A percentile compares a stretch with the other conserved stretches of the same genome.
Evolutionary conservation across 176 grass and related monocot species (phyloP).

Genomic region (Rhynchospora tenuis): DNA sequence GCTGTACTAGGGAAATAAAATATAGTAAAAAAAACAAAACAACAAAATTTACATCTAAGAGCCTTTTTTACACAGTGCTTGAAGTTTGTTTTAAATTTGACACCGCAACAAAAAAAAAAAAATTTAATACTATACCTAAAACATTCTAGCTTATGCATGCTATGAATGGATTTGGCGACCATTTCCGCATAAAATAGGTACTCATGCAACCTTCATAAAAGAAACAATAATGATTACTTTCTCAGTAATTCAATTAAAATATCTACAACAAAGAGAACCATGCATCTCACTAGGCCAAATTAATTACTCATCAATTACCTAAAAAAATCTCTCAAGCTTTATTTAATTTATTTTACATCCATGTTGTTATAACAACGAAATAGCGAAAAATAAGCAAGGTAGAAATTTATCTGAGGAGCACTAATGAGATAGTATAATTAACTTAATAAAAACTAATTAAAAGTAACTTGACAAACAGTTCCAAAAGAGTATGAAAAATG

Average conservation of each 20-base stretch:
- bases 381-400: background rate
- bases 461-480: background rate
- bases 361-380: background rate
- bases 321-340: background rate
- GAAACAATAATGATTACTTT: background rate
- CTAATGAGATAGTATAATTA: background rate
- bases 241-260: background rate
- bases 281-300: background rate
- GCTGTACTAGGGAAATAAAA: no score
- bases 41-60: no score
- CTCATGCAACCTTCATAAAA: background rate
- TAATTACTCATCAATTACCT: background rate
- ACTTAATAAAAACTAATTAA: background rate
- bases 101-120: no score
- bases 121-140: no score
- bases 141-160: background rate
- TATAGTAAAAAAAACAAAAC: no score
- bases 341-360: background rate
- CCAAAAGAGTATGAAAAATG: background rate
- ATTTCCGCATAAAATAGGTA: background rate
- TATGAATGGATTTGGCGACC: background rate
- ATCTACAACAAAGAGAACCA: background rate
- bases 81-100: no score
- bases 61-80: no score
- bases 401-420: background rate